Evolutionary conservation across 257 asterid genomes (phyloP).

Genomic region (Plantago major): DNA sequence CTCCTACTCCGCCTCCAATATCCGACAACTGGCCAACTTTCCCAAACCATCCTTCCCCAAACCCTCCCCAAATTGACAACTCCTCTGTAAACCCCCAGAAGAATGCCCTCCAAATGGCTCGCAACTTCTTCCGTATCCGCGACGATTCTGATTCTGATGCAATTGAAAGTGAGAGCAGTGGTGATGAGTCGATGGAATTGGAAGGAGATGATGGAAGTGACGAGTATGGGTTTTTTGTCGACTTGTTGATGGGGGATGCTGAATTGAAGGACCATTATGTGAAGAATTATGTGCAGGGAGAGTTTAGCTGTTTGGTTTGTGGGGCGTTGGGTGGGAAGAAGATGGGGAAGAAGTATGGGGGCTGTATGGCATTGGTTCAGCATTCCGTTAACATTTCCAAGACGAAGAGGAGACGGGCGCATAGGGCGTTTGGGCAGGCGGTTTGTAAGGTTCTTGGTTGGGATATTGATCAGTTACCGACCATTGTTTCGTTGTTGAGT

Average conservation of each 20-base stretch:
- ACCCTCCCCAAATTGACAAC: constrained; percentile 22
- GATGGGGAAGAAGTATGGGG: constrained; percentile 51
- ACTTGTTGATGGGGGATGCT: constrained; percentile 35
- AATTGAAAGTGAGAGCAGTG: constrained; percentile 22
- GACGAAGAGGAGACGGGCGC: constrained; percentile 51
- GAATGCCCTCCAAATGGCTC: constrained; percentile 36
- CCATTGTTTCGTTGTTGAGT: constrained; percentile 35
- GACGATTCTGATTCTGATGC: constrained; percentile 24
- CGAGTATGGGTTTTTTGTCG: constrained; percentile 34
- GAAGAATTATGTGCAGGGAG: constrained; percentile 48
- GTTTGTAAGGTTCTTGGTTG: constrained; percentile 78
- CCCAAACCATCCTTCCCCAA: constrained; percentile 18
- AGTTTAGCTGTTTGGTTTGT: constrained; percentile 69
- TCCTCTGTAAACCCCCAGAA: constrained; percentile 34
- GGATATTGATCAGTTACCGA: constrained; percentile 54
- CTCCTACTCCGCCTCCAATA: constrained; percentile 29
- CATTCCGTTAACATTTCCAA: constrained; percentile 48
- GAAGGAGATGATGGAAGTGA: constrained; percentile 32
- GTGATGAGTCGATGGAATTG: constrained; percentile 7
- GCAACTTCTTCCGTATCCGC: constrained; percentile 27
- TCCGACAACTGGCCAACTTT: constrained; percentile 32
- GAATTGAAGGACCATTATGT: constrained; percentile 44
- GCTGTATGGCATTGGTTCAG: constrained; percentile 66
- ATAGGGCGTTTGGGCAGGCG: constrained; percentile 60
- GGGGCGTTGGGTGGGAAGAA: constrained; percentile 41